Percentiles rank a stretch among this genome's conserved stretches.
Evolutionary conservation across 2,329 filamentous ascomycete genomes (phyloP).

Genomic region (Cladophialophora bantiana): DNA sequence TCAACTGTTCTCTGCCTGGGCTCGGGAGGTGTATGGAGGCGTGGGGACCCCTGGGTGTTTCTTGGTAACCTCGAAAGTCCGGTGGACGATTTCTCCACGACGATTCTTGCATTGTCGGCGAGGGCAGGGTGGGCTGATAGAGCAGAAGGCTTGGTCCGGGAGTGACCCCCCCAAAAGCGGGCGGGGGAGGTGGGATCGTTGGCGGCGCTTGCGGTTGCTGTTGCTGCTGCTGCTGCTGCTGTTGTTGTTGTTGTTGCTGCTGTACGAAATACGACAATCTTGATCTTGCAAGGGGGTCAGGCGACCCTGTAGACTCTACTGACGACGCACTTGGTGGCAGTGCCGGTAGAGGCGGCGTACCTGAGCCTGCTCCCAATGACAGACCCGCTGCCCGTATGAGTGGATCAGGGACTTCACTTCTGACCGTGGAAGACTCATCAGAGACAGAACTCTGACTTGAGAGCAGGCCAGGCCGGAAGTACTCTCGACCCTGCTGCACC

Average conservation of each 20-base stretch:
- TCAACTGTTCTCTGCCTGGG: constrained; percentile 21
- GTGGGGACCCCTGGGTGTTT: constrained; percentile 24
- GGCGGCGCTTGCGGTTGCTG: background rate
- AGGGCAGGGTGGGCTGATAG: constrained; percentile 23
- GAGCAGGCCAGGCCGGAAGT: constrained; percentile 30
- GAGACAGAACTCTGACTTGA: constrained; percentile 39
- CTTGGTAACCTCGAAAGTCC: constrained; percentile 30
- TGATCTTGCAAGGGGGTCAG: constrained; percentile 27
- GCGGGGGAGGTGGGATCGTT: constrained; percentile 4
- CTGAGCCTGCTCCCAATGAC: constrained; percentile 28
- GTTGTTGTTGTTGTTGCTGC: constrained; percentile 26
- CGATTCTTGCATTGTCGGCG: constrained; percentile 29
- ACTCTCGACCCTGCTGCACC: constrained; percentile 27
- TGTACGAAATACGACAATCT: constrained; percentile 28
- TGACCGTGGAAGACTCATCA: constrained; percentile 36
- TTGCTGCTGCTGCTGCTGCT: constrained; percentile 14
- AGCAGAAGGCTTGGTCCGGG: constrained; percentile 3
- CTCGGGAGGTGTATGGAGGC: constrained; percentile 19
- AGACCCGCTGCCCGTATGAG: constrained; percentile 33
- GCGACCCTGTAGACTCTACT: constrained; percentile 20
- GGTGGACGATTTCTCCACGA: constrained; percentile 29
- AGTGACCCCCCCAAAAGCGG: constrained; percentile 7
- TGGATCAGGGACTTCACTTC: constrained; percentile 35
- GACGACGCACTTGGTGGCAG: constrained; percentile 16
- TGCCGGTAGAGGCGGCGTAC: constrained; percentile 32